Conservation (phyloP, 208 protist genomes). For the Acanthamoeba royreba region DNA sequence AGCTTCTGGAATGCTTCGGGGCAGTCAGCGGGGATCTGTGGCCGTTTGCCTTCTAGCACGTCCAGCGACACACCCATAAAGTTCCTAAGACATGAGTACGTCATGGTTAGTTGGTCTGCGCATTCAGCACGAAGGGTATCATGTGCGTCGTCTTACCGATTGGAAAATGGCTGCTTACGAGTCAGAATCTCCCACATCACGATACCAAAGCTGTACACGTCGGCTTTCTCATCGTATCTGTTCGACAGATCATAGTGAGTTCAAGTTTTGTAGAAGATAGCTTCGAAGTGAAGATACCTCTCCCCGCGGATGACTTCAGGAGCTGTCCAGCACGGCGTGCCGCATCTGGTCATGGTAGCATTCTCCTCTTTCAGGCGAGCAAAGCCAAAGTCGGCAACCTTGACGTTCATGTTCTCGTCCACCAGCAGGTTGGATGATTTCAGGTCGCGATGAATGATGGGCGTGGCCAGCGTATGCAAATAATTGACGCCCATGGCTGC, state of each 20-base stretch:
- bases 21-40: no score
- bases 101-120: neutral
- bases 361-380: slow-evolving; percentile 8
- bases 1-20: no score
- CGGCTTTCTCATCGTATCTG: neutral
- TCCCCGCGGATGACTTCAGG: neutral
- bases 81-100: neutral
- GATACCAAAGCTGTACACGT: neutral
- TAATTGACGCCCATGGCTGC: slow-evolving; percentile 1
- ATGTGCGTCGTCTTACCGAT: neutral
- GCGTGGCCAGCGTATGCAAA: neutral
- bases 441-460: neutral
- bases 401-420: neutral
- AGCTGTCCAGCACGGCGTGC: neutral
- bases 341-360: slow-evolving; percentile 32
- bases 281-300: neutral
- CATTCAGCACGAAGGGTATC: neutral
- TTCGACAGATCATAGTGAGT: no score
- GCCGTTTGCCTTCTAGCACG: no score
- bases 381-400: neutral
- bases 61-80: no score
- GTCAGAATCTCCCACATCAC: neutral
- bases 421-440: slow-evolving; percentile 29
- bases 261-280: neutral
- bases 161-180: neutral